Evolutionary conservation across 345 rosid genomes (phyloP), one percentile per base, ranked within the genome.

Genomic region (Dovyalis caffra): DNA sequence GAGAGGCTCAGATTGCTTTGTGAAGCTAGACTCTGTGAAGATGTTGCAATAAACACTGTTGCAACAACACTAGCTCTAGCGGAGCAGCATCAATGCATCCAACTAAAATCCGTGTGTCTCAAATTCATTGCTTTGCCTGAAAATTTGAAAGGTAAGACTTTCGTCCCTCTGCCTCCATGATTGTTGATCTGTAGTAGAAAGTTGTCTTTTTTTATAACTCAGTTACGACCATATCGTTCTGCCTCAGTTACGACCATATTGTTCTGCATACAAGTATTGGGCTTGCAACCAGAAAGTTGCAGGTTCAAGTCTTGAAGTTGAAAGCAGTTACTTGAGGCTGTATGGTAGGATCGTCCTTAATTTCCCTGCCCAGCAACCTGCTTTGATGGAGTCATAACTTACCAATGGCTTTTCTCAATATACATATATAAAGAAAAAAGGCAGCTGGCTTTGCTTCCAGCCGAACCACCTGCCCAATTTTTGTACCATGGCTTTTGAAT

Each of bases 11-110:
- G 77, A 64, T 60, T 80, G 77, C 74, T 80, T 6, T 80, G 83
- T 21, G 83, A 80, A 62, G 70, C 79, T 61, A 76, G 43, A 72
- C 80, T 80, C 12, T 80, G 77, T 51, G 83, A 80, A 43, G 83
- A 80, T 80, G 74, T 80, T 23, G 74, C 79, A 35, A 76, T 72
- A 76, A 72, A 76, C 47, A 76, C 83, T 0, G 80, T 76, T 62
- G 83, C 83, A 63, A 80, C 83, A 66, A 80, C 83, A 33, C 77
- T 80, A 49, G 83, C 83, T 31, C 69, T 80, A 79, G 83, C 83
- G 11, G 83, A 80, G 66, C 83, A 80, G 83, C 83, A 80, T 68
- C 83, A 72, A 5, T 80, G 83, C 69, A 58, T 72, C 77, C 77
- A 80, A 31, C 70, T 80, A 64, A 80, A 80, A 69, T 70, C 74